Percentiles rank a stretch among this genome's conserved stretches.
Conservation (phyloP, 1,284 basidiomycete genomes). For the Austroboletus novae-zelandiae region DNA sequence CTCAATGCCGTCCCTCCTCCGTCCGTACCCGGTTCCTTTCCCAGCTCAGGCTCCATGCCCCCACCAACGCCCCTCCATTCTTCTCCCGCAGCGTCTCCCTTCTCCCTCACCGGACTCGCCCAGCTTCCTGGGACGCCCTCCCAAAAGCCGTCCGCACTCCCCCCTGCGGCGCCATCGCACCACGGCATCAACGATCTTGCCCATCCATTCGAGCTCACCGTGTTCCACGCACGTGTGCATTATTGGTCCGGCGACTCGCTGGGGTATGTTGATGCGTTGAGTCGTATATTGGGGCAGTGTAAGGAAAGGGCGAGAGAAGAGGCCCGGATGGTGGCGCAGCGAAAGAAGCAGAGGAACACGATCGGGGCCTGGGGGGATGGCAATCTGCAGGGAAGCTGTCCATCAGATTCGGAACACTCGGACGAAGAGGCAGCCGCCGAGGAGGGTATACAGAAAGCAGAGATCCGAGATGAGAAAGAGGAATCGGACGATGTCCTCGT, state of each 20-base stretch:
- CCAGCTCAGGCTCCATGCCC: conserved; percentile 13
- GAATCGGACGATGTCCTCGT: conserved; percentile 17
- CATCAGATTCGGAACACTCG: neutral
- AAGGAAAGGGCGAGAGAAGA: conserved; percentile 54
- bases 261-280: conserved; percentile 76
- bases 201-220: conserved; percentile 78
- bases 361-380: neutral
- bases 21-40: conserved; percentile 25
- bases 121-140: conserved; percentile 29
- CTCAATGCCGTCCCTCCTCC: conserved; percentile 55
- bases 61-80: conserved; percentile 8
- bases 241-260: conserved; percentile 76
- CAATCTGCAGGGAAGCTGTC: neutral
- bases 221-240: conserved; percentile 65
- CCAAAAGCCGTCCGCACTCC: conserved; percentile 16
- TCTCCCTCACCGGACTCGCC: conserved; percentile 21
- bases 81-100: conserved; percentile 14
- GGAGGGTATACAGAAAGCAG: neutral
- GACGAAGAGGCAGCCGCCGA: neutral
- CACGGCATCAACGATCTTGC: conserved; percentile 44
- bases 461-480: neutral
- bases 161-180: conserved; percentile 2
- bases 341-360: conserved; percentile 30
- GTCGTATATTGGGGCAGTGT: conserved; percentile 75
- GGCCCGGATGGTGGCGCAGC: conserved; percentile 32